Evolutionary conservation across 208 protist species (phyloP).

Genomic region (Leishmania gerbilli): DNA sequence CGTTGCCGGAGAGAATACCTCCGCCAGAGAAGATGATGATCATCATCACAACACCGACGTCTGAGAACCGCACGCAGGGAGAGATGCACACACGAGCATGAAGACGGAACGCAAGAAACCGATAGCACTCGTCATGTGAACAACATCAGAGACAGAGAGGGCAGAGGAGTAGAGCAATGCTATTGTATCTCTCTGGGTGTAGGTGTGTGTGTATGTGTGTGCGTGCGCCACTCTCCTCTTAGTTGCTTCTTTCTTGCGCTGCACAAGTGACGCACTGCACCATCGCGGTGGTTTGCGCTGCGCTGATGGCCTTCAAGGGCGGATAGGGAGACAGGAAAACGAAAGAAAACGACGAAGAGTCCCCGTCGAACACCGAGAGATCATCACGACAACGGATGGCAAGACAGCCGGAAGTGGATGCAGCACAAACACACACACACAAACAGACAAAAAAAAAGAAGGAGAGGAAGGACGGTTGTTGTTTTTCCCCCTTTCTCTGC

Average conservation of each 20-base stretch:
- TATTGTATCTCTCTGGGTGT: not conserved
- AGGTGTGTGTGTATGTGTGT: not conserved
- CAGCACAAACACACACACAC: too few relatives aligned
- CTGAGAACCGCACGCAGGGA: not conserved
- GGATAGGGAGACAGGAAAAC: not conserved
- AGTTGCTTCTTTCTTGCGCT: not conserved
- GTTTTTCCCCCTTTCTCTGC: not conserved
- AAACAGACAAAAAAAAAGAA: too few relatives aligned
- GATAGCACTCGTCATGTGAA: not conserved
- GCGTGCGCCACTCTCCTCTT: not conserved
- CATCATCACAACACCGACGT: not conserved
- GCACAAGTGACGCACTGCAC: not conserved
- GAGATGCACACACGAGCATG: not conserved
- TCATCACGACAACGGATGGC: not conserved
- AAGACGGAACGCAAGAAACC: too few relatives aligned
- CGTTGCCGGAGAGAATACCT: not conserved
- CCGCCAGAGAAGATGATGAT: not conserved
- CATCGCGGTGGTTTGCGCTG: not conserved
- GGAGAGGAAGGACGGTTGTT: not conserved
- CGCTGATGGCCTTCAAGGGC: not conserved
- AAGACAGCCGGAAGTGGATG: not conserved
- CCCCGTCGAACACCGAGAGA: not conserved
- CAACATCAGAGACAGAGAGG: not conserved
- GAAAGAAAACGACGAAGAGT: not conserved
- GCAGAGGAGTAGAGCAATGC: not conserved